Evolutionary conservation across 352 stramenopile species (phyloP).

Genomic region (Phytophthora palmivora): DNA sequence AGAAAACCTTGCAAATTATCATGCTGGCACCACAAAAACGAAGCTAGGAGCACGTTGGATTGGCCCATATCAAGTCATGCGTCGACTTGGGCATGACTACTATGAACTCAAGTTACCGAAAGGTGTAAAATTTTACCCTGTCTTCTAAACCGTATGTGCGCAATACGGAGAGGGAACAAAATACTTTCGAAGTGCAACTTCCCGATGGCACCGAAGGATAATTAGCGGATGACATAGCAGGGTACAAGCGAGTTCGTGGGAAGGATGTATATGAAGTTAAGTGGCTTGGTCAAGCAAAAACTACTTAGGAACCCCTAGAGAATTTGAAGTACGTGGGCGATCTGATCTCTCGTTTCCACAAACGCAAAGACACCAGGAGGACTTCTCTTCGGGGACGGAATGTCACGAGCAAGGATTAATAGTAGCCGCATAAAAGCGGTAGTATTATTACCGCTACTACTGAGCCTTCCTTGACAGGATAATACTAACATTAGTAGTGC

Average conservation of each 20-base stretch:
- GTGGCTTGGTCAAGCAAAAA: neutral
- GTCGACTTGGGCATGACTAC: constrained; percentile 12
- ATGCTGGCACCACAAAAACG: constrained; percentile 19
- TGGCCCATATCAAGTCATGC: constrained; percentile 9
- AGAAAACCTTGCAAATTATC: constrained; percentile 10
- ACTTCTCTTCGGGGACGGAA: neutral
- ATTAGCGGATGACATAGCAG: neutral
- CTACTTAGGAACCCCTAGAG: neutral
- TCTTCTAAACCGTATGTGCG: constrained; percentile 20
- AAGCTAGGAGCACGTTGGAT: constrained; percentile 29
- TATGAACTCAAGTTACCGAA: constrained; percentile 16
- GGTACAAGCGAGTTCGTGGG: neutral
- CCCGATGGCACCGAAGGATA: constrained; percentile 4
- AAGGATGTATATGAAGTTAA: neutral
- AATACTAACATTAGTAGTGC: too few relatives aligned
- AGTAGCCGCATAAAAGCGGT: too few relatives aligned
- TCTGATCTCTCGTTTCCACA: neutral
- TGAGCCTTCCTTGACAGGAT: too few relatives aligned
- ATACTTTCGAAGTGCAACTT: constrained; percentile 3
- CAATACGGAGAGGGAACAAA: neutral
- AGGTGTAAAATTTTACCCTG: constrained; percentile 16
- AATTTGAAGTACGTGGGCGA: constrained; percentile 4
- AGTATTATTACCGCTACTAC: too few relatives aligned
- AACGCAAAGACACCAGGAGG: neutral
- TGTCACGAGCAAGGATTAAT: too few relatives aligned